Base-by-base conservation (phyloP, 2,329 filamentous ascomycete species). In the Botrytis pseudocinerea region DNA sequence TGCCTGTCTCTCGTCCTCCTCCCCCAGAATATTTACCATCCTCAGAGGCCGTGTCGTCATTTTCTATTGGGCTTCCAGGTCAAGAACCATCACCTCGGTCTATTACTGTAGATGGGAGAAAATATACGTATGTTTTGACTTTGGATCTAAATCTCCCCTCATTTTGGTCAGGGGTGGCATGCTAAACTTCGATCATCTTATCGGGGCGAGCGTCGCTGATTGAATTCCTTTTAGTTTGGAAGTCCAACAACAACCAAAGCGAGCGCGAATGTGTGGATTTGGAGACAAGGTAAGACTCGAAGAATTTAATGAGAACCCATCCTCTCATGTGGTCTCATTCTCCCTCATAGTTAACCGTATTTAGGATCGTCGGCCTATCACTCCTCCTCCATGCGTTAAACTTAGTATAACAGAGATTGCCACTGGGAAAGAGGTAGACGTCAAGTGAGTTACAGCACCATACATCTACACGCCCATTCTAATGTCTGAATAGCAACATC, bases 181-280 rank as follows among this genome's bases (percentile, higher is more conserved):
- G 16, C n/a, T 28, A 62, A n/a, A 38, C 38, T 61, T 70, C 35
- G 32, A n/a, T n/a, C 35, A 3, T 61, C 38, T 38, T 18, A 57
- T 73, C 57, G 48, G 35, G 57, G 40, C 70, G 40, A 57, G 40
- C 62, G 40, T 57, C 72, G 57, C 76, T 78, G 70, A 79, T 66
- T 60, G 25, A 25, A n/a, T 42, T n/a, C 85, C 51, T 44, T 14
- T 82, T 82, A 92, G 90, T 75, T 87, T 97, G 69, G 86, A 91
- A 77, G 93, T 98, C 74, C 90, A 93, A 77, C 96, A 99, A 84
- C 94, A 98, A 82, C 96, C 96, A 69, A 88, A 93, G 79, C 90
- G 96, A 79, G 96, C 96, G 77, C 93, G 96, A 75, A 98, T 98
- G 96, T 99, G 96, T 84, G 96, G 96, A 12, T 99, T 98, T 84